Evolutionary conservation across 2,329 filamentous ascomycete species (phyloP).

Genomic region (Pseudovirgaria hyperparasitica): DNA sequence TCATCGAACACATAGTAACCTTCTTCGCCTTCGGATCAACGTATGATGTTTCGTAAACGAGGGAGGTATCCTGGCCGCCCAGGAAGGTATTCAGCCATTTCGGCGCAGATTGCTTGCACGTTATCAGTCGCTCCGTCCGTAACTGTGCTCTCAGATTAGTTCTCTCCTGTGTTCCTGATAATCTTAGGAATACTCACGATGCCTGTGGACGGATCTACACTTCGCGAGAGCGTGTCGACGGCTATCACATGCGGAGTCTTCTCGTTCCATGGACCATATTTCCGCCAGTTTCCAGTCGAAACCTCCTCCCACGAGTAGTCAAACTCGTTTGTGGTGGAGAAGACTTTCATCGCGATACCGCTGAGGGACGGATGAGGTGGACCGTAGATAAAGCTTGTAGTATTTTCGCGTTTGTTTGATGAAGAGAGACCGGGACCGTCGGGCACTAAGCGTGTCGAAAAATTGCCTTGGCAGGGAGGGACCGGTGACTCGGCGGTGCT

Average conservation of each 20-base stretch:
- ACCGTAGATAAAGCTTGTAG: no score
- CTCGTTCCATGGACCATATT: conserved; percentile 98
- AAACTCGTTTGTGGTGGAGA: conserved; percentile 79
- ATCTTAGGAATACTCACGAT: conserved; percentile 40
- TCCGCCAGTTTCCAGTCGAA: conserved; percentile 93
- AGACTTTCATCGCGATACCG: conserved; percentile 90
- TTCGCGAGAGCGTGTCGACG: conserved; percentile 79
- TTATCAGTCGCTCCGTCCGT: conserved; percentile 57
- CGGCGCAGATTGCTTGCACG: conserved; percentile 53
- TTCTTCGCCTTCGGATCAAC: conserved; percentile 74
- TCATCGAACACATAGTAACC: conserved; percentile 93
- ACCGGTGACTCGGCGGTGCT: no score
- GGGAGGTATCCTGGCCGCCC: conserved; percentile 66
- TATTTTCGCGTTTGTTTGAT: no score
- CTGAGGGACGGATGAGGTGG: no score
- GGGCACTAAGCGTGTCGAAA: no score
- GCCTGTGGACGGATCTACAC: conserved; percentile 49
- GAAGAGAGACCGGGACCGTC: no score
- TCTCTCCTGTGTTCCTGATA: conserved; percentile 3
- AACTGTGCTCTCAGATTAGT: conserved; percentile 32
- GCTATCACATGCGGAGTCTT: conserved; percentile 94
- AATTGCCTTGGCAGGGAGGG: no score
- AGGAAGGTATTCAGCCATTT: conserved; percentile 73
- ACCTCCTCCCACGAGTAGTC: conserved; percentile 99
- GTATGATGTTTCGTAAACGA: conserved; percentile 92